phyloP scores from a whole-genome alignment of 2,329 filamentous ascomycete species.

The Thielaviopsis punctulata region DNA sequence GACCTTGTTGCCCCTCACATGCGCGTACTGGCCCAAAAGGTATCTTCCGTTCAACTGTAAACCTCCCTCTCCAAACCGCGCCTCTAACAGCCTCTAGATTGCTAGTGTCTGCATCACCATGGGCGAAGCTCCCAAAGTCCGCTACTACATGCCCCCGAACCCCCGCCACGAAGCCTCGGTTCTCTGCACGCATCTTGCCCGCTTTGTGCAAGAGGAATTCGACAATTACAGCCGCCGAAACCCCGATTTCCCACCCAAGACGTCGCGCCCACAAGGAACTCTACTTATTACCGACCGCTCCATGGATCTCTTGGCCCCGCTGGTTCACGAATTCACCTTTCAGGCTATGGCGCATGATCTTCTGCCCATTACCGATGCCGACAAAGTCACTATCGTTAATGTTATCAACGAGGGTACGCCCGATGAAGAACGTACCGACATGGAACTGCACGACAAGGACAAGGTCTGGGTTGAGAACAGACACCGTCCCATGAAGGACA shows the following conservation, averaged over 20 bases:
- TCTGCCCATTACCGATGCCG: conserved; percentile 69
- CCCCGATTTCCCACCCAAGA: conserved; percentile 66
- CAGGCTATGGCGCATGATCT: conserved; percentile 97
- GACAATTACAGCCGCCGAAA: conserved; percentile 79
- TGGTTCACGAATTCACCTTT: conserved; percentile 94
- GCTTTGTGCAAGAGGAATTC: conserved; percentile 80
- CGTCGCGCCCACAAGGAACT: conserved; percentile 59
- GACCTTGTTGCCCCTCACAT: conserved; percentile 67
- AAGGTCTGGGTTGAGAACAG: conserved; percentile 90
- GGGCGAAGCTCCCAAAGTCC: conserved; percentile 85
- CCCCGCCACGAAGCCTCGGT: conserved; percentile 76
- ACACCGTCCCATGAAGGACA: conserved; percentile 95
- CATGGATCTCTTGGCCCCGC: conserved; percentile 76
- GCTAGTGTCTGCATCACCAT: conserved; percentile 76
- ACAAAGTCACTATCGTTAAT: conserved; percentile 76
- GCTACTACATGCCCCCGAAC: conserved; percentile 66
- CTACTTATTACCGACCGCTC: conserved; percentile 80
- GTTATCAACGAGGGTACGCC: conserved; percentile 55
- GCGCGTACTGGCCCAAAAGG: conserved; percentile 75
- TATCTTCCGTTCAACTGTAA: conserved; percentile 25
- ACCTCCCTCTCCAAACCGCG: background rate
- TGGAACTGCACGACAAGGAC: conserved; percentile 82
- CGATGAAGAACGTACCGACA: conserved; percentile 66
- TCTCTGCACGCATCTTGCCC: conserved; percentile 70
- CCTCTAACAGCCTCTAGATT: conserved; percentile 34